Evolutionary conservation across 176 grass and related monocot genomes (phyloP), one percentile per base, ranked within the genome.

Genomic region (Aegilops tauschii): DNA sequence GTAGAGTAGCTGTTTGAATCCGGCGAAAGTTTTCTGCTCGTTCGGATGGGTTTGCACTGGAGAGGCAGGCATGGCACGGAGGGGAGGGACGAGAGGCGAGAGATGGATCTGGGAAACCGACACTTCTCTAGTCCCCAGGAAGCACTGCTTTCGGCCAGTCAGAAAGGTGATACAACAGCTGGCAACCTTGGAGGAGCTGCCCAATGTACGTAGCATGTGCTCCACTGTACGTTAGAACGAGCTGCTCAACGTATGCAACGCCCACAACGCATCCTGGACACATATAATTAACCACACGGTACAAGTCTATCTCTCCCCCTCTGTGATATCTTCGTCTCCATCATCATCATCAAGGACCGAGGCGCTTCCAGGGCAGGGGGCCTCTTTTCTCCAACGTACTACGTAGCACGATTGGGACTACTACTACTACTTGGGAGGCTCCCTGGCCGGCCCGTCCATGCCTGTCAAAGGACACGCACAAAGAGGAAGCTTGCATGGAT

Each of bases 71-170:
- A 17, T 50, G 47, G 13, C 17, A 16, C 17, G 52, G 13, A 2
- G 47, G 2, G 42, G 44, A 47, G 44, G 44, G 5, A 58, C 1
- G 20, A 39, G n/a, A 58, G 27, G 47, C 21, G 11, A 80, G 72
- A 84, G 40, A 27, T 65, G 20, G 72, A 76, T 73, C 65, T 20
- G 56, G 82, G 74, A 87, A 84, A 61, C 84, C 84, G 80, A 90
- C 89, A 90, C 74, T 80, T 59, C 74, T 5, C 80, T 45, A 80
- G 66, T 87, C 89, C 84, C 80, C 6, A 90, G 49, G 71, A 64
- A 54, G 14, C 80, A 13, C 84, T 28, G 54, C 84, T 86, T 73
- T 83, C 73, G 9, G 42, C 73, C 84, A 73, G 23, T 27, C 31
- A 9, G 45, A 80, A 89, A 25, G 39, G 65, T 30, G 3, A 25